These are phyloP conservation scores for Candida namnaoensis DNA, from an alignment of 805 yeast genomes.

Conservation along the genomic window DNA sequence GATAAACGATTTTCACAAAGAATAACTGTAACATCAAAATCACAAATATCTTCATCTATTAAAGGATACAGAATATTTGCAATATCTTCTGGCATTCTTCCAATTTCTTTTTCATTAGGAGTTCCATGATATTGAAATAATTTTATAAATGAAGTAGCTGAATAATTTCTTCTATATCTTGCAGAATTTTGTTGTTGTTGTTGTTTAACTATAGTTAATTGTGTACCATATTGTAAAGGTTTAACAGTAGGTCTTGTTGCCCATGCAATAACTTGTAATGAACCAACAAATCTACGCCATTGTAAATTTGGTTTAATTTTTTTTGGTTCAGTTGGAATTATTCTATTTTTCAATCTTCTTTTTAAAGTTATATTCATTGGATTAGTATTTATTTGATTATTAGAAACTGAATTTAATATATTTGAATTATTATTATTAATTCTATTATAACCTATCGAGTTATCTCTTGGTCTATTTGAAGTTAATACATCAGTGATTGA, in stretches of 20 bases:
- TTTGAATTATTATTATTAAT: neutral
- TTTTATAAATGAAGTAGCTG: conserved; percentile 24
- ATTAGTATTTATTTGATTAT: no score
- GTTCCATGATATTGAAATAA: conserved; percentile 16
- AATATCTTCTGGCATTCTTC: conserved; percentile 63
- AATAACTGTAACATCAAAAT: conserved; percentile 48
- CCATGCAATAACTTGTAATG: conserved; percentile 55
- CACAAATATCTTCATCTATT: conserved; percentile 42
- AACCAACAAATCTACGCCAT: conserved; percentile 49
- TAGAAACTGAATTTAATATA: no score
- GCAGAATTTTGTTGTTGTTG: conserved; percentile 15
- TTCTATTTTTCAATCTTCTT: neutral
- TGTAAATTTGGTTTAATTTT: conserved; percentile 6
- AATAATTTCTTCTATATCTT: conserved; percentile 7
- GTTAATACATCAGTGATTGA: no score
- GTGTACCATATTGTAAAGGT: conserved; percentile 36
- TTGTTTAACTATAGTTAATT: conserved; percentile 27
- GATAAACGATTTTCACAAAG: conserved; percentile 50
- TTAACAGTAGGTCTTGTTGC: conserved; percentile 58
- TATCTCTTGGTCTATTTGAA: no score
- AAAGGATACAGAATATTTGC: conserved; percentile 63
- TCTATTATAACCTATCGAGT: no score
- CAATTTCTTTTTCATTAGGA: conserved; percentile 47
- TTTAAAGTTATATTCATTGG: no score
- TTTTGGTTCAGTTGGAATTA: conserved; percentile 2